These are phyloP conservation scores for Blakeslea trispora DNA, from an alignment of 371 early-diverging fungal genomes.

Conservation along the genomic window DNA sequence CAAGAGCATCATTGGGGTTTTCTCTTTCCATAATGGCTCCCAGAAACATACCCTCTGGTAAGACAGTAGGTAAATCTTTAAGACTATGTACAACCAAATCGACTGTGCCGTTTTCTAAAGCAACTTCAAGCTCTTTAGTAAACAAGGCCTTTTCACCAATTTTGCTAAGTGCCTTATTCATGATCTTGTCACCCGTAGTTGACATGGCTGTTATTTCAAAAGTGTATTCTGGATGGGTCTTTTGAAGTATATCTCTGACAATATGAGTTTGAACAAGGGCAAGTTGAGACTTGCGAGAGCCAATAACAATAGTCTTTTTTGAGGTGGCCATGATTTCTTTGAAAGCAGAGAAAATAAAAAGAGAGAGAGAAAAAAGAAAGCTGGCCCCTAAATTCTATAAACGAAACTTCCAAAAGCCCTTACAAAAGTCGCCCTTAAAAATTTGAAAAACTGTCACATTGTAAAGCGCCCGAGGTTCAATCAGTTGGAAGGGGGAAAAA, in stretches of 20 bases:
- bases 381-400: no score
- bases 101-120: conserved; percentile 70
- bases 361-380: neutral
- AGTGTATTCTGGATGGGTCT: conserved; percentile 38
- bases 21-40: conserved; percentile 87
- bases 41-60: conserved; percentile 82
- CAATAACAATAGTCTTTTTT: conserved; percentile 40
- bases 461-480: no score
- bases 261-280: conserved; percentile 88
- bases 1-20: conserved; percentile 90
- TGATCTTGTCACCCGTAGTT: conserved; percentile 87
- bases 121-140: conserved; percentile 91
- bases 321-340: neutral
- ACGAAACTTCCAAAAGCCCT: neutral
- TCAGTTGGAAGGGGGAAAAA: no score
- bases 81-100: conserved; percentile 93
- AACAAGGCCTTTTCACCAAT: conserved; percentile 94
- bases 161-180: conserved; percentile 84
- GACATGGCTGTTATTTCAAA: conserved; percentile 77
- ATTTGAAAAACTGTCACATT: no score
- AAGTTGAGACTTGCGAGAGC: conserved; percentile 88
- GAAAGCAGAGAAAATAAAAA: neutral
- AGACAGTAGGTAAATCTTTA: conserved; percentile 92
- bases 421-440: neutral
- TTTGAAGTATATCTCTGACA: conserved; percentile 65